Evolutionary conservation across 495 filamentous ascomycete genomes (phyloP).

Genomic region (Delitschia confertaspora): DNA sequence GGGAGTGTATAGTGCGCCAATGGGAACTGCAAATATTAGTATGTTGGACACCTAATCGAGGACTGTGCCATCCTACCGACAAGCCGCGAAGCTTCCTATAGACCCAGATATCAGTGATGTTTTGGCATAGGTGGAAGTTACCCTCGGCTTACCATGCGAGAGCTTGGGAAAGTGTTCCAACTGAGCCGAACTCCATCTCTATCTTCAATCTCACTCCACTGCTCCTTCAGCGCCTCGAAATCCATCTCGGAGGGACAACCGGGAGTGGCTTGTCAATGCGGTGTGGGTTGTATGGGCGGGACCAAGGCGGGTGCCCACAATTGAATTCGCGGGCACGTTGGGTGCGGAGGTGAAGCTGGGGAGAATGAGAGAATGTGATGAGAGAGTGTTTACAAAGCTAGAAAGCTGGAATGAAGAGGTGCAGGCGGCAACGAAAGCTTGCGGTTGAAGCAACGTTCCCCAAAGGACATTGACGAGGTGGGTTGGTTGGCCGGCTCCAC

Average conservation of each 20-base stretch:
- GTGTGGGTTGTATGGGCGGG: conserved; percentile 15
- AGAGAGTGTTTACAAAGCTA: neutral
- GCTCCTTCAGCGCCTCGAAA: conserved; percentile 80
- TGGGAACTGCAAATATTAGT: conserved; percentile 54
- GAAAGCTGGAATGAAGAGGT: neutral
- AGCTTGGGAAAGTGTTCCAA: conserved; percentile 99
- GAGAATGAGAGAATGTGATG: neutral
- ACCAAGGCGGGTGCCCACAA: conserved; percentile 25
- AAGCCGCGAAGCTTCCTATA: conserved; percentile 86
- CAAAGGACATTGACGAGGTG: neutral
- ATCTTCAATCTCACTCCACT: conserved; percentile 96
- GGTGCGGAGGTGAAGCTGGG: neutral
- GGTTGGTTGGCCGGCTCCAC: conserved; percentile 1
- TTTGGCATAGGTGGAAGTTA: neutral
- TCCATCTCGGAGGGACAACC: conserved; percentile 47
- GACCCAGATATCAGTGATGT: neutral
- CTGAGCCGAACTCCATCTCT: conserved; percentile 93
- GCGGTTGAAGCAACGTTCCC: conserved; percentile 18
- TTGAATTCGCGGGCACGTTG: conserved; percentile 12
- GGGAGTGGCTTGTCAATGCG: conserved; percentile 3
- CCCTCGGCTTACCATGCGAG: conserved; percentile 84
- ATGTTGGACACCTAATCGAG: neutral
- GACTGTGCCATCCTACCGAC: conserved; percentile 41
- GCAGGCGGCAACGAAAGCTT: conserved; percentile 20
- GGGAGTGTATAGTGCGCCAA: conserved; percentile 92